phyloP scores from a whole-genome alignment of 495 filamentous ascomycete species.

The Daldinia grandis region DNA sequence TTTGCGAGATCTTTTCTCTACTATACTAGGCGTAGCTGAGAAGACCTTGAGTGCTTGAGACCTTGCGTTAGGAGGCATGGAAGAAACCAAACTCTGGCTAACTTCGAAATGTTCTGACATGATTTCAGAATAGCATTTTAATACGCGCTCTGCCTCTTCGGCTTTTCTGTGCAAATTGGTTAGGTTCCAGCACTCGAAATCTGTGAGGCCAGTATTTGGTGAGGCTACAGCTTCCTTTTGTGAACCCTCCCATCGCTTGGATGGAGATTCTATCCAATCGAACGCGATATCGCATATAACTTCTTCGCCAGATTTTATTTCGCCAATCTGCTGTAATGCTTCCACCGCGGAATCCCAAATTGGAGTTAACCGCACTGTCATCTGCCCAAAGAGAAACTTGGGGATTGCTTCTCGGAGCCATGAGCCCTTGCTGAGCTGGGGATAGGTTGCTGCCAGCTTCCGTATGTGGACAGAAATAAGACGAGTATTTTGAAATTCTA shows the following conservation, averaged over 20 bases:
- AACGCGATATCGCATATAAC: conserved; percentile 77
- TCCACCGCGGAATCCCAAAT: conserved; percentile 85
- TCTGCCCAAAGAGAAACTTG: conserved; percentile 85
- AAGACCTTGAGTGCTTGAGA: conserved; percentile 83
- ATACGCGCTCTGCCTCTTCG: conserved; percentile 48
- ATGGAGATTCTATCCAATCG: conserved; percentile 75
- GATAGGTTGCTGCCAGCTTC: conserved; percentile 71
- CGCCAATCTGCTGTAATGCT: conserved; percentile 76
- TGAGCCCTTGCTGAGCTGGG: conserved; percentile 58
- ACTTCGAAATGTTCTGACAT: conserved; percentile 61
- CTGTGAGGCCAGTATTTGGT: conserved; percentile 53
- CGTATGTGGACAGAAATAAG: conserved; percentile 84
- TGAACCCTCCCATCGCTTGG: conserved; percentile 55
- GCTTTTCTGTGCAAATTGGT: conserved; percentile 62
- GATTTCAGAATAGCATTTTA: conserved; percentile 52
- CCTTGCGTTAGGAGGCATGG: conserved; percentile 60
- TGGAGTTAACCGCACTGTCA: conserved; percentile 82
- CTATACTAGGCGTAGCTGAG: conserved; percentile 72
- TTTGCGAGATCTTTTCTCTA: conserved; percentile 83
- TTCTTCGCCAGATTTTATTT: conserved; percentile 74
- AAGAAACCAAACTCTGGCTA: conserved; percentile 55
- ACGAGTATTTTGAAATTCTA: conserved; percentile 77
- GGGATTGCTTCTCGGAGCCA: conserved; percentile 79
- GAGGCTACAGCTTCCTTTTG: conserved; percentile 18
- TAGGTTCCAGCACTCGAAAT: conserved; percentile 86